Evolutionary conservation across 1,284 basidiomycete species (phyloP), one percentile per base, ranked within the genome.

Genomic region (Boletellus deceptivus): DNA sequence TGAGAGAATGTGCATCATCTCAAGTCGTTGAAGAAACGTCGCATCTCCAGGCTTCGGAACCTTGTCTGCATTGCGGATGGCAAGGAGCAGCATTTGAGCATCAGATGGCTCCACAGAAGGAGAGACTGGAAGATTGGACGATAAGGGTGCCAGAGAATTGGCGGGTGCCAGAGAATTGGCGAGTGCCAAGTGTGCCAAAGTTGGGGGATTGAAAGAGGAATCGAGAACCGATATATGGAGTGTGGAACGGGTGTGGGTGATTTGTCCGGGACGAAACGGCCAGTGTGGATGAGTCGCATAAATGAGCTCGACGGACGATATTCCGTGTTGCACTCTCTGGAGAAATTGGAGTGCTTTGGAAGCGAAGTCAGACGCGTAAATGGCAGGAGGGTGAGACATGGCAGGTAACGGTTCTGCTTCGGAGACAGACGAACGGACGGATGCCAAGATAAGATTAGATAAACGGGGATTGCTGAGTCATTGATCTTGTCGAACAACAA

Each of bases 191-290:
- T 99, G 95, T 0, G 96, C 93, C 11, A 78, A 69, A 0, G 91
- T 93, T 0, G 96, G 96, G 2, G 96, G 95, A 62, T 99, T 98
- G 74, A 94, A 98, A 1, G 91, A 95, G 0, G 93, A 89, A 63
- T 98, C 95, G 33, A 98, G 79, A 17, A 97, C 77, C 8, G 84
- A 77, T 43, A 90, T 73, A 29, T 69, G 73, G 29, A 84, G 64
- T 5, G 67, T 58, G 40, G 55, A 49, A 18, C 38, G 49, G 9
- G 56, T 43, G 45, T 55, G 53, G 42, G 14, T 46, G 14, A 45
- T 43, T 22, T 59, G 55, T 31, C 57, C 57, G 1, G 59, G 65
- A 22, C 63, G 71, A 42, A 74, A 49, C 25, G 86, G 86, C 86
- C 85, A 89, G 35, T 59, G 63, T 22, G 73, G 67, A 56, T 86